Conservation (phyloP, 2,329 filamentous ascomycete species). For the Juglanconis sp. region DNA sequence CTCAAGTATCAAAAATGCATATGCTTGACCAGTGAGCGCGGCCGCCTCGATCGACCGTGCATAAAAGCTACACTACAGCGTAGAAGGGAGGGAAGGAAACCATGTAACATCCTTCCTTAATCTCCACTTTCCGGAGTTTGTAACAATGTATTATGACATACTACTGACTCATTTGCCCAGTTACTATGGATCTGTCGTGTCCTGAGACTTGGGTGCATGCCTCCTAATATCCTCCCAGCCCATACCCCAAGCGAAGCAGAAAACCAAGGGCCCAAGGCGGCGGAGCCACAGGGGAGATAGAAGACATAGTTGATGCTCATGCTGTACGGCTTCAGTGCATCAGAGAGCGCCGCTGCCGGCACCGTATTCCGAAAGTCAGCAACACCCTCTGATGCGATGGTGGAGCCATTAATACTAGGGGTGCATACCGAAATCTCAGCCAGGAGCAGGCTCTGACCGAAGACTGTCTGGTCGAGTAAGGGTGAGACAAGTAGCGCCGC, state of each 20-base stretch:
- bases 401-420: background rate
- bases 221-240: background rate
- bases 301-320: background rate
- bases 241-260: background rate
- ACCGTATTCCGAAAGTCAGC: background rate
- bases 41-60: no score
- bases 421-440: background rate
- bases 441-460: background rate
- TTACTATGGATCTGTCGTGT: no score
- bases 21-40: no score
- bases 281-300: background rate
- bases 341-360: background rate
- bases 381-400: background rate
- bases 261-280: background rate
- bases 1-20: no score
- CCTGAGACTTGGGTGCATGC: no score
- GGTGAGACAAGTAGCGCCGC: background rate
- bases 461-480: background rate
- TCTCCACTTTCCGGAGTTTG: no score
- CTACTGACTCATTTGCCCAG: no score
- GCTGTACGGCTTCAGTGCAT: background rate
- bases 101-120: no score
- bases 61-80: no score
- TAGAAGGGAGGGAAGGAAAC: no score
- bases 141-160: no score